phyloP scores from a whole-genome alignment of 164 flowering plant genomes.

The Stephania japonica region DNA sequence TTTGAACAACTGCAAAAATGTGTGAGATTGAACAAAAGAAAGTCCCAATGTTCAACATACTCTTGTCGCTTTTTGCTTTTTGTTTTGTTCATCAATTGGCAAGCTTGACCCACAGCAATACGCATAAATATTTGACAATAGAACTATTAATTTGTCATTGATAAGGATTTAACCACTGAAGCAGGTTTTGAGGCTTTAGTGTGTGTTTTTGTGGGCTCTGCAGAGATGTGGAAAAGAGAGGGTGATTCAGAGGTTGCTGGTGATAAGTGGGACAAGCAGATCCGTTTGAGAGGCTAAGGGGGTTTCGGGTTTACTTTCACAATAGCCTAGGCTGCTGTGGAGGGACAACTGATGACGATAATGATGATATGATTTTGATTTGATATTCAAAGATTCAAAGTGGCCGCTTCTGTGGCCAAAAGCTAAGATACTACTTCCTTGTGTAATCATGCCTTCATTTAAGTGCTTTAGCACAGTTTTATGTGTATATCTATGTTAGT shows the following conservation, averaged over 20 bases:
- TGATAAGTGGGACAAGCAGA: slow-evolving; percentile 31
- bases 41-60: too few relatives aligned
- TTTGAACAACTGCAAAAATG: too few relatives aligned
- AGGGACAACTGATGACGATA: slow-evolving; percentile 10
- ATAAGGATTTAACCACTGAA: background rate
- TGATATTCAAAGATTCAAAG: slow-evolving; percentile 29
- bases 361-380: slow-evolving; percentile 3
- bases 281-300: slow-evolving; percentile 6
- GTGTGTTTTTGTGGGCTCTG: background rate
- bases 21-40: too few relatives aligned
- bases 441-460: background rate
- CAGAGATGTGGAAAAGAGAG: background rate
- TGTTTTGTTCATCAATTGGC: too few relatives aligned
- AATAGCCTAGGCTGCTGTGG: slow-evolving; percentile 11
- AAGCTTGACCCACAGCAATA: too few relatives aligned
- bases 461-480: background rate
- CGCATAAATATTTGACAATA: too few relatives aligned
- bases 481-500: background rate
- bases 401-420: slow-evolving; percentile 1
- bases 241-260: slow-evolving; percentile 20
- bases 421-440: background rate
- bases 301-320: slow-evolving; percentile 15
- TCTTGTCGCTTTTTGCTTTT: too few relatives aligned
- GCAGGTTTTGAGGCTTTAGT: slow-evolving; percentile 14
- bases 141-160: too few relatives aligned